Evolutionary conservation across 2,329 filamentous ascomycete genomes (phyloP), one percentile per base, ranked within the genome.

Genomic region (Aspergillus pseudoviridinutans): DNA sequence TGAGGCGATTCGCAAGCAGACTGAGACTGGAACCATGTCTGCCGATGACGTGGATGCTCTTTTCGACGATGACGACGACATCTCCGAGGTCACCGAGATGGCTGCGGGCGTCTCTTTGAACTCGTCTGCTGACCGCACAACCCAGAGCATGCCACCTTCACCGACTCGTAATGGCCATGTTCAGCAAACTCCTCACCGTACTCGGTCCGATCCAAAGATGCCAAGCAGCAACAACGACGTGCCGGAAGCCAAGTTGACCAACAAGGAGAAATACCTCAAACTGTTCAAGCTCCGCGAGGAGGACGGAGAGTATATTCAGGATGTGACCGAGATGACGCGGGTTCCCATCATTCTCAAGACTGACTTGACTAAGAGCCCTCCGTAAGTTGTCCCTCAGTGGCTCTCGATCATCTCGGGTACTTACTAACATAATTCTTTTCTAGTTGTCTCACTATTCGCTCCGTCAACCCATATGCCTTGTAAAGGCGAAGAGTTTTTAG

Each of bases 321-420:
- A 99, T 75, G 92, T 99, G 64, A 92, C 88, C 57, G 94, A 99
- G 82, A 97, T 99, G 92, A 93, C 91, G 47, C 85, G 93, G 66
- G 90, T 99, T 60, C 94, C 94, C n/a, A 90, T 99, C 65, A 96
- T 99, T 74, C 80, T 99, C 70, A 97, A 96, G 87, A 97, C 94
- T 64, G 94, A 99, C 79, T 84, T 99, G 70, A 91, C 84, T 79
- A 99, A 99, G 90, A 97, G 93, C 80, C 94, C 94, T 79, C 94
- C 94, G 92, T 99, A 89, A 87, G 94, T 93, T 61, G 46, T 50
- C 44, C 58, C 58, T 12, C 38, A 17, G 3, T n/a, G 29, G 1
- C 14, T 44, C 58, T 46, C 41, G 53, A 7, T 32, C 50, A 12
- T 20, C 54, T 54, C 28, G 17, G 5, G 22, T 44, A 27, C 57